A percentile compares a stretch with the other conserved stretches of the same genome.
Evolutionary conservation across 1,284 basidiomycete genomes (phyloP).

Genomic region (Ustilago vetiveriae): DNA sequence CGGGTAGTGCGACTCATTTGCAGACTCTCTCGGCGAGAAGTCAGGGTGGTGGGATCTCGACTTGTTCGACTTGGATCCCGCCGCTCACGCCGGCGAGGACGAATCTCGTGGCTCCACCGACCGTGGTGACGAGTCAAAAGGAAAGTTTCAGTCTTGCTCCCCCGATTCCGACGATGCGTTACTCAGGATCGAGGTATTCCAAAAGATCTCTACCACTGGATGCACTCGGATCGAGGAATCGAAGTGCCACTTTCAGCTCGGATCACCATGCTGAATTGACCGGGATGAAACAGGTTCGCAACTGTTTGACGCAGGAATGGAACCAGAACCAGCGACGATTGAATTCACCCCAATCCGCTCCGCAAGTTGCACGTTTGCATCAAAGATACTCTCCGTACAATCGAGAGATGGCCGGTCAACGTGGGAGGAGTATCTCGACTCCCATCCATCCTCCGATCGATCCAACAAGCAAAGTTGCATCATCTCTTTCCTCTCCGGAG

Average conservation of each 20-base stretch:
- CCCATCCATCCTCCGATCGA: too few species aligned
- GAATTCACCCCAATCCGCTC: too few species aligned
- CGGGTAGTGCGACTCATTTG: constrained; percentile 14
- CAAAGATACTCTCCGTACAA: too few species aligned
- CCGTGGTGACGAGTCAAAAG: constrained; percentile 28
- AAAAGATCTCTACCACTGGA: background rate
- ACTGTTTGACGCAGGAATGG: constrained; percentile 14
- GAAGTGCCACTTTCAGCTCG: constrained; percentile 3
- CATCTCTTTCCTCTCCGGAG: too few species aligned
- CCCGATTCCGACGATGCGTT: too few species aligned
- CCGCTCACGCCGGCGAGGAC: background rate
- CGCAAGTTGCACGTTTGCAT: too few species aligned
- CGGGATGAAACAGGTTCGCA: constrained; percentile 6
- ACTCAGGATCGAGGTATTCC: too few species aligned
- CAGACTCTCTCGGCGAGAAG: constrained; percentile 1
- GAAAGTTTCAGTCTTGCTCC: constrained; percentile 16
- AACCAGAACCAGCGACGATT: background rate
- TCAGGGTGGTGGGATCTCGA: background rate
- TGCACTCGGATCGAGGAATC: background rate
- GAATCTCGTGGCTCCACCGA: constrained; percentile 4
- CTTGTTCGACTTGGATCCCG: background rate
- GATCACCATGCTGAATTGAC: too few species aligned
- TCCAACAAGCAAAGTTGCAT: too few species aligned
- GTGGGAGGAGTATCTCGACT: too few species aligned
- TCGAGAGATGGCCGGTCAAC: too few species aligned